These are phyloP conservation scores for Rhytidhysteron rufulum DNA, from an alignment of 2,329 filamentous ascomycete genomes.

Conservation along the genomic window DNA sequence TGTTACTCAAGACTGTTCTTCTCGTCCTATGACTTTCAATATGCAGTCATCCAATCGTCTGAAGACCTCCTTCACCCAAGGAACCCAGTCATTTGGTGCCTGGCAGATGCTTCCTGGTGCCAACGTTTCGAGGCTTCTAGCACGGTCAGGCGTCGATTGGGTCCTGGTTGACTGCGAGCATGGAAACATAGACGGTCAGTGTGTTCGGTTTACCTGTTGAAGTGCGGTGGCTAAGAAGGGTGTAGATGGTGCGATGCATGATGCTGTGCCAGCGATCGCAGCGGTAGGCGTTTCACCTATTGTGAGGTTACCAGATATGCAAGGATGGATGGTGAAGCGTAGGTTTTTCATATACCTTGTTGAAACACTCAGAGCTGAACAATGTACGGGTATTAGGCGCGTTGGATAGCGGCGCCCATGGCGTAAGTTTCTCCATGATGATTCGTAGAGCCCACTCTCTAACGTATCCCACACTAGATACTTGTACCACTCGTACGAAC, in stretches of 20 bases:
- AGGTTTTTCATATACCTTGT: constrained; percentile 11
- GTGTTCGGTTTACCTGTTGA: not conserved
- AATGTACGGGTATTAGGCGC: constrained; percentile 37
- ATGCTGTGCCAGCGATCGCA: constrained; percentile 49
- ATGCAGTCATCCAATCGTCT: constrained; percentile 55
- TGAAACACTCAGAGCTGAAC: not conserved
- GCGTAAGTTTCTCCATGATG: too few species aligned
- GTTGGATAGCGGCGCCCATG: constrained; percentile 58
- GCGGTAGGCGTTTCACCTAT: constrained; percentile 42
- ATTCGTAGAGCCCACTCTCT: too few species aligned
- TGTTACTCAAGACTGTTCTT: too few species aligned
- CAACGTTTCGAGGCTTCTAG: constrained; percentile 52
- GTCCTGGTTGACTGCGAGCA: constrained; percentile 54
- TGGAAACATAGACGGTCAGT: constrained; percentile 52
- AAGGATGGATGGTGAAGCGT: constrained; percentile 61
- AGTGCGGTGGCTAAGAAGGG: constrained; percentile 5
- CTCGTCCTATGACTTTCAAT: too few species aligned
- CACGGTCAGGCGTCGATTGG: constrained; percentile 52
- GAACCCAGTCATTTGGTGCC: constrained; percentile 51
- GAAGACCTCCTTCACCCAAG: constrained; percentile 48
- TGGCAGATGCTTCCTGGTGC: constrained; percentile 56
- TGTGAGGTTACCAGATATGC: constrained; percentile 51
- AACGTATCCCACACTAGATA: too few species aligned
- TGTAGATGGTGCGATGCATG: constrained; percentile 51
- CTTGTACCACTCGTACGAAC: constrained; percentile 53